Evolutionary conservation across 2,329 filamentous ascomycete genomes (phyloP).

Genomic region (Amphichorda felina): DNA sequence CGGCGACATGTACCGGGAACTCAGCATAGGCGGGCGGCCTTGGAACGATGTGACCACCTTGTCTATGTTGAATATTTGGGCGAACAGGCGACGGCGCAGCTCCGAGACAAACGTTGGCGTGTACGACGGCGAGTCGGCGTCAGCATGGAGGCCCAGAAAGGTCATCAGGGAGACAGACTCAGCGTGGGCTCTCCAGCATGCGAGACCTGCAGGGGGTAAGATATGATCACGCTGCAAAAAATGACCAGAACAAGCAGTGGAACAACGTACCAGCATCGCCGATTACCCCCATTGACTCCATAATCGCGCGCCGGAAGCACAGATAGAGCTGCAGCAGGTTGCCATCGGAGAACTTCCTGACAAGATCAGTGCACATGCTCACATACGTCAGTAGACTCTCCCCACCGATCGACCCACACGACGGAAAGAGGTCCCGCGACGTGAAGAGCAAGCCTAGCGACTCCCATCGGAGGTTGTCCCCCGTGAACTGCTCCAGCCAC

Average conservation of each 20-base stretch:
- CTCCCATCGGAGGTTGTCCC: conserved; percentile 28
- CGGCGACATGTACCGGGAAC: conserved; percentile 39
- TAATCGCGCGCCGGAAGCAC: conserved; percentile 13
- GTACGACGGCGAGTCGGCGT: conserved; percentile 8
- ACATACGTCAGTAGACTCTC: conserved; percentile 9
- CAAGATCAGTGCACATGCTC: conserved; percentile 16
- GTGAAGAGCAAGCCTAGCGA: conserved; percentile 24
- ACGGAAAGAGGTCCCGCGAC: conserved; percentile 1
- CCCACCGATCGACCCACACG: not conserved
- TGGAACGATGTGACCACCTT: conserved; percentile 38
- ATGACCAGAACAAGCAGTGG: not conserved
- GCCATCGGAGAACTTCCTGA: conserved; percentile 7
- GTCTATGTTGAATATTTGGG: conserved; percentile 28
- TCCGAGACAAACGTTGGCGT: conserved; percentile 16
- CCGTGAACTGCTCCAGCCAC: conserved; percentile 27
- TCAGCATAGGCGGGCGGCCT: conserved; percentile 40
- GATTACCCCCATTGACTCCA: conserved; percentile 19
- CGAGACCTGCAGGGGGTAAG: conserved; percentile 9
- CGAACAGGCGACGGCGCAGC: conserved; percentile 19
- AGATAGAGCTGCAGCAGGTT: conserved; percentile 22
- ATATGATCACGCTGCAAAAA: not conserved
- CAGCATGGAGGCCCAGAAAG: conserved; percentile 15
- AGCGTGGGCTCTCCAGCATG: conserved; percentile 19
- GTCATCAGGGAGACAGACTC: conserved; percentile 16
- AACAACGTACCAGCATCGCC: conserved; percentile 21